Conservation (phyloP, 345 rosid species). For the Clarkia xantiana region DNA sequence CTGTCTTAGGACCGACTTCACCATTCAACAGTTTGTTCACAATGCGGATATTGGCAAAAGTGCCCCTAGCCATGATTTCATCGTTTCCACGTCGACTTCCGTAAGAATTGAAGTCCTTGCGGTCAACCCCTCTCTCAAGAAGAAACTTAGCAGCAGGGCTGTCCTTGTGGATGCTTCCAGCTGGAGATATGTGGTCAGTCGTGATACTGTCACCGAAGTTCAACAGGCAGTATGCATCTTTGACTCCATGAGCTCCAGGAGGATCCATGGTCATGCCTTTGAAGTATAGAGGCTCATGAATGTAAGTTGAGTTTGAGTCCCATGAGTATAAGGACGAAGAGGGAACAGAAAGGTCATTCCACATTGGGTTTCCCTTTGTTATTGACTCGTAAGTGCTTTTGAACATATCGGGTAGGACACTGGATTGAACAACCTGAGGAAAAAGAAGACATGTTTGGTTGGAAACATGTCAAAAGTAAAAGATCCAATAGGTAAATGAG, state of each 20-base stretch:
- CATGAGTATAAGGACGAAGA: slow-evolving; percentile 45
- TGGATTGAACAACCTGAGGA: slow-evolving; percentile 71
- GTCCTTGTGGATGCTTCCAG: slow-evolving; percentile 93
- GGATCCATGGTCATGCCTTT: slow-evolving; percentile 85
- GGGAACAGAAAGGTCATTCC: slow-evolving; percentile 75
- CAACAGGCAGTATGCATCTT: slow-evolving; percentile 87
- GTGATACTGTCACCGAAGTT: slow-evolving; percentile 97
- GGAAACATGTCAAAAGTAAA: slow-evolving; percentile 2
- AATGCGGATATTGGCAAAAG: slow-evolving; percentile 92
- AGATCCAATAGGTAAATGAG: slow-evolving; percentile 1
- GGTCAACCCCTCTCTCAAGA: slow-evolving; percentile 60
- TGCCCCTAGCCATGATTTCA: slow-evolving; percentile 95
- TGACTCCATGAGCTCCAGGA: slow-evolving; percentile 80
- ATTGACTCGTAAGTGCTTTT: slow-evolving; percentile 79
- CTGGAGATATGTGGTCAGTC: slow-evolving; percentile 97
- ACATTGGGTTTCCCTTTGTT: slow-evolving; percentile 90
- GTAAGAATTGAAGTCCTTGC: slow-evolving; percentile 83
- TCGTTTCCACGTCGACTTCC: slow-evolving; percentile 99
- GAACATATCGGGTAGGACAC: slow-evolving; percentile 94
- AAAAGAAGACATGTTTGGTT: slow-evolving; percentile 7
- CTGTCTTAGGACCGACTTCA: slow-evolving; percentile 88
- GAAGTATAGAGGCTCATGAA: slow-evolving; percentile 97
- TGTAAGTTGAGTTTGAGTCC: slow-evolving; percentile 88
- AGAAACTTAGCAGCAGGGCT: slow-evolving; percentile 89
- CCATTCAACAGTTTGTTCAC: slow-evolving; percentile 94